Percentiles rank a stretch among this genome's conserved stretches.
Evolutionary conservation across 2,329 filamentous ascomycete species (phyloP).

Genomic region (Phialocephala sp.): DNA sequence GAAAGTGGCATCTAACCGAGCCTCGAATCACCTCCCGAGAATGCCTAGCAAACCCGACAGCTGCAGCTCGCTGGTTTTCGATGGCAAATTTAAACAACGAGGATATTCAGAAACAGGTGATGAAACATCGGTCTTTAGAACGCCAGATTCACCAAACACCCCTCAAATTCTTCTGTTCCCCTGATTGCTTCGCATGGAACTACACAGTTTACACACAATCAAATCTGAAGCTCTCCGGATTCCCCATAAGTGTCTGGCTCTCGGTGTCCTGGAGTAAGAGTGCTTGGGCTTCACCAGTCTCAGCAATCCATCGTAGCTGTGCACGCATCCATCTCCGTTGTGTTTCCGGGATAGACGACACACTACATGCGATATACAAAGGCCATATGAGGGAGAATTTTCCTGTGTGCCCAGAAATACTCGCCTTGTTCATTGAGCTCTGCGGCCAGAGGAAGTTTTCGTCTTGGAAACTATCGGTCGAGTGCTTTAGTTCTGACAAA

Average conservation of each 20-base stretch:
- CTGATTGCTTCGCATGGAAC: no score
- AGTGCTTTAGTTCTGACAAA: constrained; percentile 22
- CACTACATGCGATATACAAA: constrained; percentile 24
- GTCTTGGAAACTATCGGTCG: background rate
- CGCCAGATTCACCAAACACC: no score
- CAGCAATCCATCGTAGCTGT: constrained; percentile 26
- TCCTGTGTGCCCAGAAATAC: constrained; percentile 15
- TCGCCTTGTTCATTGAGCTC: constrained; percentile 8
- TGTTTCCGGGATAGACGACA: constrained; percentile 15
- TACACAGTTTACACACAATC: constrained; percentile 23
- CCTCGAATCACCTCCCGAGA: no score
- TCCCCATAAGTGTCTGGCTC: constrained; percentile 25
- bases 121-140: no score
- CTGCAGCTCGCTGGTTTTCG: no score
- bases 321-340: constrained; percentile 27
- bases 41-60: no score
- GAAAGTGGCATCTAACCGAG: no score
- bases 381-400: constrained; percentile 32
- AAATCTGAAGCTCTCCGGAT: constrained; percentile 26
- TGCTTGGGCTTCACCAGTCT: constrained; percentile 23
- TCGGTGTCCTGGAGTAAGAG: constrained; percentile 10
- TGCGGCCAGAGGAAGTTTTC: constrained; percentile 25
- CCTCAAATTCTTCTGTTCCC: no score
- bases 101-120: no score
- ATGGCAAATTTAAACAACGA: no score